These are phyloP conservation scores for Waltergamsia citrina DNA, from an alignment of 2,329 filamentous ascomycete genomes.

Conservation along the genomic window DNA sequence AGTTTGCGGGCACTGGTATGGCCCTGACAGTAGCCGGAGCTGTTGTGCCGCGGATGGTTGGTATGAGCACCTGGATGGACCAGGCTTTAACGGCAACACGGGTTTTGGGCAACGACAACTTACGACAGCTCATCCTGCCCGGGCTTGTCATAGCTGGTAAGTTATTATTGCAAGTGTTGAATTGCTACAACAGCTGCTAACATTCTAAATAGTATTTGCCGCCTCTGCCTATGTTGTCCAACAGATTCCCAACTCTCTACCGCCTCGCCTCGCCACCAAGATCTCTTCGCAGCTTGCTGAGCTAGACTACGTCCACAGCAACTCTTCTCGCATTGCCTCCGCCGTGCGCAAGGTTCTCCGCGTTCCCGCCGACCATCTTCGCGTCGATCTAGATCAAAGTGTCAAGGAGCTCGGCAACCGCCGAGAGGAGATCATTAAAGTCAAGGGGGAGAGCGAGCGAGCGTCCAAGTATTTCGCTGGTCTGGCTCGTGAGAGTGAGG, in stretches of 20 bases:
- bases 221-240: slow-evolving; percentile 72
- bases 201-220: slow-evolving; percentile 8
- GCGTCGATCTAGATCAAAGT: slow-evolving; percentile 71
- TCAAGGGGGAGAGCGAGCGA: slow-evolving; percentile 73
- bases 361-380: slow-evolving; percentile 77
- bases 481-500: slow-evolving; percentile 52
- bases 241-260: slow-evolving; percentile 82
- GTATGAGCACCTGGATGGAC: slow-evolving; percentile 82
- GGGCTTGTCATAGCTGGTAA: slow-evolving; percentile 70
- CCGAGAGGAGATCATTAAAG: slow-evolving; percentile 75
- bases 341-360: slow-evolving; percentile 86
- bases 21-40: slow-evolving; percentile 89
- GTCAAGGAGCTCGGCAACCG: slow-evolving; percentile 74
- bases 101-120: slow-evolving; percentile 70
- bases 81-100: slow-evolving; percentile 74
- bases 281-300: slow-evolving; percentile 70
- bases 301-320: slow-evolving; percentile 88
- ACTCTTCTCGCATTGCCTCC: slow-evolving; percentile 72
- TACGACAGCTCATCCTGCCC: slow-evolving; percentile 73
- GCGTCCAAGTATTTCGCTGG: slow-evolving; percentile 87
- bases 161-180: slow-evolving; percentile 23
- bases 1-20: slow-evolving; percentile 89
- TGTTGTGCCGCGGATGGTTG: slow-evolving; percentile 70
- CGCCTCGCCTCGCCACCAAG: slow-evolving; percentile 75
- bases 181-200: slow-evolving; percentile 5